Percentiles rank a stretch among this genome's conserved stretches.
Evolutionary conservation across 164 flowering plant species (phyloP).

Genomic region (Umbilicus rupestris): DNA sequence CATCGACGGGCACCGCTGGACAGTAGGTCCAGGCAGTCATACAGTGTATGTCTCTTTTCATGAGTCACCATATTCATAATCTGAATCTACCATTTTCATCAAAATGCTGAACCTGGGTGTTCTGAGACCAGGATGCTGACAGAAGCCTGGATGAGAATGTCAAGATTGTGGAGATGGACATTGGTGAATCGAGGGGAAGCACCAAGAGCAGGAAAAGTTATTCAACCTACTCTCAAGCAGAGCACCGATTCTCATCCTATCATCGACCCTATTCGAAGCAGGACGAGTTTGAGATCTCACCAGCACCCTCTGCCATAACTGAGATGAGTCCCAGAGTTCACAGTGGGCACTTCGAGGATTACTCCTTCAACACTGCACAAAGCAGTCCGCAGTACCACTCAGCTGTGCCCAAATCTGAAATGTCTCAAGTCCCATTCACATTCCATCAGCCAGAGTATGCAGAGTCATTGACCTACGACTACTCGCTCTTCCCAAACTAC

Average conservation of each 20-base stretch:
- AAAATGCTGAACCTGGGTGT: background rate
- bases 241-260: conserved; percentile 35
- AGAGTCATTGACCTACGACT: conserved; percentile 50
- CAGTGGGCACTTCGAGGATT: conserved; percentile 77
- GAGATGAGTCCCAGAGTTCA: conserved; percentile 69
- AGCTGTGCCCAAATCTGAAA: conserved; percentile 46
- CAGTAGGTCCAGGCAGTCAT: conserved; percentile 24
- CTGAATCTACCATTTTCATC: background rate
- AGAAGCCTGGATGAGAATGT: conserved; percentile 66
- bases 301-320: conserved; percentile 58
- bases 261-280: conserved; percentile 29
- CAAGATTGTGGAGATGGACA: conserved; percentile 83
- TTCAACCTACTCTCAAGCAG: conserved; percentile 34
- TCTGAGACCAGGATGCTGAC: conserved; percentile 39
- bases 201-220: conserved; percentile 50
- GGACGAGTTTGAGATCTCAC: conserved; percentile 45
- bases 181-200: conserved; percentile 39
- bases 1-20: conserved; percentile 52
- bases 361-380: conserved; percentile 53
- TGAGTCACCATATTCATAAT: background rate
- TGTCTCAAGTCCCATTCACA: conserved; percentile 31
- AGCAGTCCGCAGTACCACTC: conserved; percentile 75
- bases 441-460: conserved; percentile 51
- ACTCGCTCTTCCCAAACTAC: conserved; percentile 68
- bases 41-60: conserved; percentile 29